phyloP scores from a whole-genome alignment of 2,329 filamentous ascomycete genomes.

The Fusarium lyarnte region DNA sequence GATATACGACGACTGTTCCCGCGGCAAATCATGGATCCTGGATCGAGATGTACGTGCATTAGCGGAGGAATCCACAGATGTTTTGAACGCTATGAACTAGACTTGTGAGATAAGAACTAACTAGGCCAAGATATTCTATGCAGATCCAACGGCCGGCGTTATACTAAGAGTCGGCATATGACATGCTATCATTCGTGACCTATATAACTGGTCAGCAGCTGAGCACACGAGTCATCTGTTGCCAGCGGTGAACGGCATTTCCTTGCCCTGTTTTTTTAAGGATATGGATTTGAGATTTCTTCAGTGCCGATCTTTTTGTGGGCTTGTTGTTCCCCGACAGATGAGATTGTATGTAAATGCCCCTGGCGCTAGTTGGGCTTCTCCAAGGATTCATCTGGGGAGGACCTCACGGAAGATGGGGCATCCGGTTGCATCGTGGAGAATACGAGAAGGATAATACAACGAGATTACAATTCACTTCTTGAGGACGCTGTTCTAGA shows the following conservation, averaged over 20 bases:
- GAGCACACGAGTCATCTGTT: conserved; percentile 2
- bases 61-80: conserved; percentile 8
- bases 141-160: background rate
- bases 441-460: background rate
- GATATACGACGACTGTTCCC: conserved; percentile 13
- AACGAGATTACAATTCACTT: too few species aligned
- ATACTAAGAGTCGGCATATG: background rate
- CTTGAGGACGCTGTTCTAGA: background rate
- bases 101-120: background rate
- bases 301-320: conserved; percentile 5
- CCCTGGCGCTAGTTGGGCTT: conserved; percentile 6
- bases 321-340: background rate
- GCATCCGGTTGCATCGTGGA: background rate
- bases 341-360: background rate
- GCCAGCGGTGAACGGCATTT: background rate
- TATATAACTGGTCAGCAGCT: background rate
- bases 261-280: background rate
- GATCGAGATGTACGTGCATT: conserved; percentile 12
- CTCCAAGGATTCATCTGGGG: background rate
- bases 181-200: background rate
- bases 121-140: background rate
- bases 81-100: background rate
- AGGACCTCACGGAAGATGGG: background rate
- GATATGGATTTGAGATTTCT: conserved; percentile 1
- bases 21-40: background rate